phyloP scores from a whole-genome alignment of 2,329 filamentous ascomycete species.

The Cytospora schulzeri region DNA sequence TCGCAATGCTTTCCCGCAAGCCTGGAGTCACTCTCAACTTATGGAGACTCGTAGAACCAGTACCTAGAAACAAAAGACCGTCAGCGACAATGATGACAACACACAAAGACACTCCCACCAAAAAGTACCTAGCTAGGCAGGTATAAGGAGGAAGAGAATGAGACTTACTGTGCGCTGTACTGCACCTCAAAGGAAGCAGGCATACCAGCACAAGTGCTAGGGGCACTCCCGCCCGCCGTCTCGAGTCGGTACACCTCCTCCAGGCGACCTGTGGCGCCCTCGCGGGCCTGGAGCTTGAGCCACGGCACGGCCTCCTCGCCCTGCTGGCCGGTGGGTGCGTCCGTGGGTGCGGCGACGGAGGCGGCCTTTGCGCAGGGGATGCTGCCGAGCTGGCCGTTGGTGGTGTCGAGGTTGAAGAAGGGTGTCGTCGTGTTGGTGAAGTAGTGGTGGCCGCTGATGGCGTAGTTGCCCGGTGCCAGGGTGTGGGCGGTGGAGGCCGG shows the following conservation, averaged over 20 bases:
- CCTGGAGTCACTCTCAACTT: not conserved
- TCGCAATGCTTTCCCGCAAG: not conserved
- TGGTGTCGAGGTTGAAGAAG: slow-evolving; percentile 75
- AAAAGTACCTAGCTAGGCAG: no score
- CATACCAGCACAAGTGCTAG: slow-evolving; percentile 70
- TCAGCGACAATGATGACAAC: slow-evolving; percentile 4
- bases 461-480: slow-evolving; percentile 61
- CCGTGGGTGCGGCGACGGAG: slow-evolving; percentile 62
- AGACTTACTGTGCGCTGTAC: slow-evolving; percentile 82
- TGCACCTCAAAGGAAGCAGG: slow-evolving; percentile 68
- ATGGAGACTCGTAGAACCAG: slow-evolving; percentile 40
- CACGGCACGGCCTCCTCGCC: slow-evolving; percentile 75
- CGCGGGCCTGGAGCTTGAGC: slow-evolving; percentile 55
- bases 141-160: not conserved
- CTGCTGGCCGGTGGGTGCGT: slow-evolving; percentile 59
- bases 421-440: slow-evolving; percentile 73
- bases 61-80: slow-evolving; percentile 36
- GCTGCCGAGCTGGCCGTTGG: slow-evolving; percentile 57
- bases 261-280: slow-evolving; percentile 62
- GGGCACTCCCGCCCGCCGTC: slow-evolving; percentile 79
- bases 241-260: slow-evolving; percentile 81
- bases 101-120: not conserved
- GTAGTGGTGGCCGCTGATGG: slow-evolving; percentile 77
- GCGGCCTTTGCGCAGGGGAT: slow-evolving; percentile 64
- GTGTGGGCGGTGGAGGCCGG: slow-evolving; percentile 28